A percentile compares a stretch with the other conserved stretches of the same genome.
Conservation (phyloP, 2,329 filamentous ascomycete genomes). For the Fusarium sambucinum region DNA sequence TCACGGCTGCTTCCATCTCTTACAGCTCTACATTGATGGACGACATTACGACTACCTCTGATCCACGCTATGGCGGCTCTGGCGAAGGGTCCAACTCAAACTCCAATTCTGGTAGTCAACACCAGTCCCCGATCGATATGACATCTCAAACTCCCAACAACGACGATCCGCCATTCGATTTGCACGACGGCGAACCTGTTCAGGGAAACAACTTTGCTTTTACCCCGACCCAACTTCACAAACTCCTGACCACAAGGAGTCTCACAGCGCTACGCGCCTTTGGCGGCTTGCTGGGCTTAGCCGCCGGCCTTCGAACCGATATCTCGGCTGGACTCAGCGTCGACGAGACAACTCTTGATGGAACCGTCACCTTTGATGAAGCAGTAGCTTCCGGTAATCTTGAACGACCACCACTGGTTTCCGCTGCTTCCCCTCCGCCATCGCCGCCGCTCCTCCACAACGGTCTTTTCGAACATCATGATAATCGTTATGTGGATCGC, state of each 20-base stretch:
- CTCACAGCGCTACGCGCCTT: conserved; percentile 62
- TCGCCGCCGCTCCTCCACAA: conserved; percentile 43
- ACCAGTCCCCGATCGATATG: conserved; percentile 23
- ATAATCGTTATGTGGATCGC: conserved; percentile 64
- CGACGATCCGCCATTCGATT: conserved; percentile 40
- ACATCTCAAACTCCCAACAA: conserved; percentile 12
- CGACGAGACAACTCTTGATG: conserved; percentile 62
- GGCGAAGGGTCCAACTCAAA: conserved; percentile 34
- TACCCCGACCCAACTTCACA: conserved; percentile 65
- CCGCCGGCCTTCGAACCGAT: conserved; percentile 63
- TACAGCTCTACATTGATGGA: conserved; percentile 45
- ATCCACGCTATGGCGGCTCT: conserved; percentile 38
- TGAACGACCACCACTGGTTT: conserved; percentile 47
- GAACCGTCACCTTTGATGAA: conserved; percentile 62
- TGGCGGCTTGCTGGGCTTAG: conserved; percentile 66
- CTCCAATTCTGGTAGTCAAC: conserved; percentile 23
- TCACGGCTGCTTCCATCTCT: conserved; percentile 6
- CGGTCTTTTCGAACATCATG: conserved; percentile 49
- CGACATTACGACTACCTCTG: conserved; percentile 46
- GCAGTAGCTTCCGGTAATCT: conserved; percentile 57
- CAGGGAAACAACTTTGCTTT: conserved; percentile 64
- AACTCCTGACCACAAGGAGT: conserved; percentile 64
- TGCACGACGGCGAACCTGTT: conserved; percentile 47
- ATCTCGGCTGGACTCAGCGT: conserved; percentile 60
- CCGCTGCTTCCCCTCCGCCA: conserved; percentile 35